Evolutionary conservation across 2,329 filamentous ascomycete genomes (phyloP).

Genomic region (Eurotiales sp.): DNA sequence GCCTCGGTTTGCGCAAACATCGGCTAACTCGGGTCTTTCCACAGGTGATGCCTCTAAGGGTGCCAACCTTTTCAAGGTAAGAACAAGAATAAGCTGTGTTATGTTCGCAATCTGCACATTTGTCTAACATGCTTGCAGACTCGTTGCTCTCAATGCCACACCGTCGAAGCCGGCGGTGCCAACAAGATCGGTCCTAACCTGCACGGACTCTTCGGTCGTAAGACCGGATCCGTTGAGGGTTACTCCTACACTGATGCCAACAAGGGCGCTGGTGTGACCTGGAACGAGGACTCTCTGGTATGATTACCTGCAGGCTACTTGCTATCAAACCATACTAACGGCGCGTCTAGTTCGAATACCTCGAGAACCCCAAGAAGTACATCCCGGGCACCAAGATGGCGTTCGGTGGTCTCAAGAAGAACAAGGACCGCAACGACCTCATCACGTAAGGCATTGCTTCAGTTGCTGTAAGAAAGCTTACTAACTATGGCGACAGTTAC

Average conservation of each 20-base stretch:
- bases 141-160: constrained; percentile 98
- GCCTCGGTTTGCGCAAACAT: constrained; percentile 13
- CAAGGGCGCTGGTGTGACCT: constrained; percentile 91
- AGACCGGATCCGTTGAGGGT: constrained; percentile 85
- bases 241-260: constrained; percentile 99
- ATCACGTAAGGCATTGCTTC: constrained; percentile 69
- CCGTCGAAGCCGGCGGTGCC: constrained; percentile 78
- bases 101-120: neutral
- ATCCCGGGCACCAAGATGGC: constrained; percentile 99
- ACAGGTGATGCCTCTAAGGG: constrained; percentile 92
- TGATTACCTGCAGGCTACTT: constrained; percentile 26
- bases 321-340: constrained; percentile 16
- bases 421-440: constrained; percentile 97
- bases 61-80: constrained; percentile 92
- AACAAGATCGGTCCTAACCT: constrained; percentile 99
- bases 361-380: constrained; percentile 99
- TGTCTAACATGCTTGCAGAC: constrained; percentile 53
- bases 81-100: too few relatives aligned
- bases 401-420: constrained; percentile 99
- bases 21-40: constrained; percentile 26
- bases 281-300: constrained; percentile 83
- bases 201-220: constrained; percentile 95
- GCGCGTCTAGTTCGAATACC: constrained; percentile 77
- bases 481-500: constrained; percentile 25
- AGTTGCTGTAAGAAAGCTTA: neutral